Evolutionary conservation across 176 grass and related monocot genomes (phyloP).

Genomic region (Oryza australiensis): DNA sequence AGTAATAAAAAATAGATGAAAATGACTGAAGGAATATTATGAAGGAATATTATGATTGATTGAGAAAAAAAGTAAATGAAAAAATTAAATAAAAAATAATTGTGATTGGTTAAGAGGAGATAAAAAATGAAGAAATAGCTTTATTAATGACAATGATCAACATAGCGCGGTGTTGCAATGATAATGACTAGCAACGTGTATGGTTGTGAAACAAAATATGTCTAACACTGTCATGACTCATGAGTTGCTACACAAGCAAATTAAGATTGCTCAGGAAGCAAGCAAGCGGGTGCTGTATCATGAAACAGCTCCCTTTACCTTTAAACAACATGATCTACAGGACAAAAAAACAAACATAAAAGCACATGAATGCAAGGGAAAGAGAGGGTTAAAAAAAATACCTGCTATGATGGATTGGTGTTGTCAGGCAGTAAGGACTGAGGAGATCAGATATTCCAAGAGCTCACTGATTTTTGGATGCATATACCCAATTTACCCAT

Average conservation of each 20-base stretch:
- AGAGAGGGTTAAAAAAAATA: not conserved
- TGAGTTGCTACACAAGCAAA: slow-evolving; percentile 18
- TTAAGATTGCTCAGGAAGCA: slow-evolving; percentile 25
- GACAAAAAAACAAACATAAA: not conserved
- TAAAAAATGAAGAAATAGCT: too few species aligned
- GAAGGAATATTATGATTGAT: too few species aligned
- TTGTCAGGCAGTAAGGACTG: not conserved
- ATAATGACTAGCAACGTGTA: not conserved
- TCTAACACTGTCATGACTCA: slow-evolving; percentile 1
- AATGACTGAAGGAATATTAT: too few species aligned
- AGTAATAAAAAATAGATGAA: too few species aligned
- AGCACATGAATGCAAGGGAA: not conserved
- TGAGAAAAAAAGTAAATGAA: too few species aligned
- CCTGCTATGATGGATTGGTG: not conserved
- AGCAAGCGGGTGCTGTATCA: slow-evolving; percentile 13
- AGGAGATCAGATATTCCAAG: not conserved
- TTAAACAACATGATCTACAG: not conserved
- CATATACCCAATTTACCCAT: too few species aligned
- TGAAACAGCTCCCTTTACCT: not conserved
- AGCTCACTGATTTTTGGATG: not conserved
- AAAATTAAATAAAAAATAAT: too few species aligned
- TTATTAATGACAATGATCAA: slow-evolving; percentile 10
- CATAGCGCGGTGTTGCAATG: not conserved
- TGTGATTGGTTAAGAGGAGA: too few species aligned
- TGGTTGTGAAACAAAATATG: not conserved